Conservation (phyloP, 78 protist genomes). For the Speleostelium caveatum region DNA sequence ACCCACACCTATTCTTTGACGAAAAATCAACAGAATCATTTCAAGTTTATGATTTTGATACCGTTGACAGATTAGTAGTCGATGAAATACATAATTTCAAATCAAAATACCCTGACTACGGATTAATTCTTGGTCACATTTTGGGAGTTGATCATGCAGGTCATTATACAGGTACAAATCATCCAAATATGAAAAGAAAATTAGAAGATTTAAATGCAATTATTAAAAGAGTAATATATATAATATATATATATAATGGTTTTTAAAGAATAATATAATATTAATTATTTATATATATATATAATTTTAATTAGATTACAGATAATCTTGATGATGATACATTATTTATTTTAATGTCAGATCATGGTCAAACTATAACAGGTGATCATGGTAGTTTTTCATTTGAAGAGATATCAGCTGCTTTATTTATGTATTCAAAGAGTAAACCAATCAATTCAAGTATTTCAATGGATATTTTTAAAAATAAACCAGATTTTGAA, state of each 20-base stretch:
- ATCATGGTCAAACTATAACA: conserved; percentile 95
- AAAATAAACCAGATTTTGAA: background rate
- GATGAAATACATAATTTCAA: background rate
- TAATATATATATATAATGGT: too few species aligned
- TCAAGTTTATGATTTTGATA: background rate
- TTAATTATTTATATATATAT: too few species aligned
- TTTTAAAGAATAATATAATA: too few species aligned
- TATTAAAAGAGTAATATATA: background rate
- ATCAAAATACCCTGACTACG: background rate
- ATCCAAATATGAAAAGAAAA: background rate
- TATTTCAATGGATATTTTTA: background rate
- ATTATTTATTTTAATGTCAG: conserved; percentile 90
- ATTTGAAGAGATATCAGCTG: conserved; percentile 41
- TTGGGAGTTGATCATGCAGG: conserved; percentile 5
- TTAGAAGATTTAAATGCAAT: background rate
- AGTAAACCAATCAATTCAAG: background rate
- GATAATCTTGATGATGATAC: conserved; percentile 57
- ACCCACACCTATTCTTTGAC: background rate
- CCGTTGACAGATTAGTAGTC: background rate
- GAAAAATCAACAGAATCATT: background rate
- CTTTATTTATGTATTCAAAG: conserved; percentile 49
- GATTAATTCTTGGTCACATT: background rate
- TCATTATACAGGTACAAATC: background rate
- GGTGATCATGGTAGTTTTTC: conserved; percentile 90
- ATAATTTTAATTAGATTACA: conserved; percentile 18